These are phyloP conservation scores for Paratinospora sagittata DNA, from an alignment of 164 flowering plant species.

Conservation along the genomic window DNA sequence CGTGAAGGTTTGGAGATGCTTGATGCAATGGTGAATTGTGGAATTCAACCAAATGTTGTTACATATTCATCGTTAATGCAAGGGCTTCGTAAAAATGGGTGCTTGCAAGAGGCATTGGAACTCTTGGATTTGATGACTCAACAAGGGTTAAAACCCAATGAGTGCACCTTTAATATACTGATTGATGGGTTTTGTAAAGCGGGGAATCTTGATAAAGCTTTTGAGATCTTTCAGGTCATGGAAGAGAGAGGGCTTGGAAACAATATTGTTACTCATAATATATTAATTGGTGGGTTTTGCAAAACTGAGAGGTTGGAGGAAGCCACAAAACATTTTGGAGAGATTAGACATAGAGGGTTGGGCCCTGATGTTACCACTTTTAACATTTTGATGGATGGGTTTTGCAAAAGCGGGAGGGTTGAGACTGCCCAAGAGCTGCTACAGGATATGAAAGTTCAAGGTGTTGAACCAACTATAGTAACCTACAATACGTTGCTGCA, in stretches of 20 bases:
- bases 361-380: constrained; percentile 19
- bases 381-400: constrained; percentile 22
- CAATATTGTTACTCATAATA: constrained; percentile 15
- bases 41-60: constrained; percentile 14
- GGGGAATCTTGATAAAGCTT: constrained; percentile 18
- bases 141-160: constrained; percentile 18
- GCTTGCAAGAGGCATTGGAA: constrained; percentile 15
- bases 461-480: constrained; percentile 17
- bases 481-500: constrained; percentile 16
- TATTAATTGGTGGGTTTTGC: constrained; percentile 23
- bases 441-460: constrained; percentile 12
- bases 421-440: constrained; percentile 15
- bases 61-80: constrained; percentile 20
- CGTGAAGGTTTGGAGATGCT: constrained; percentile 21
- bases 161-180: constrained; percentile 18
- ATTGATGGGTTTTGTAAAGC: constrained; percentile 25
- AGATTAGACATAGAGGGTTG: constrained; percentile 5
- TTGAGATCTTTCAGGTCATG: constrained; percentile 15
- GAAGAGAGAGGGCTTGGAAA: constrained; percentile 9
- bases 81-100: constrained; percentile 19
- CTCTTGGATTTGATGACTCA: constrained; percentile 19
- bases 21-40: constrained; percentile 20
- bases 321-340: constrained; percentile 12
- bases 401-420: constrained; percentile 15
- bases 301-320: constrained; percentile 16